Base-by-base conservation (phyloP, 1,139 yeast genomes). In the Candida anutae region DNA sequence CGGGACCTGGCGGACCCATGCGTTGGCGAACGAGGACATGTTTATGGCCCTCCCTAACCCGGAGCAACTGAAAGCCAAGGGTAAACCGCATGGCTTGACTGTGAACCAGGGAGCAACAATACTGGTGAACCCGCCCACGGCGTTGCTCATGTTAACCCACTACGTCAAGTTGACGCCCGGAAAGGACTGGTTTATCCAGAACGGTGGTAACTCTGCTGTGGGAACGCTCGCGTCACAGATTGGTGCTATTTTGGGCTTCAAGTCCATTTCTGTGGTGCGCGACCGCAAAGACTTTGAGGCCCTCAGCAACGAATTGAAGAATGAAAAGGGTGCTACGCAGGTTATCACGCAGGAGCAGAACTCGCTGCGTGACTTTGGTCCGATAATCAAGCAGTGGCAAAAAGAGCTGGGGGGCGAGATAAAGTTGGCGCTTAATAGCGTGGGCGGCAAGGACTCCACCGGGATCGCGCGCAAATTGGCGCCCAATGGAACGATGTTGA, bases 1-100 rank as follows among this genome's bases (percentile, higher is more conserved):
- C 38, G 99, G 98, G 21, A 90, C 98, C 3, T 90, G 99, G 99
- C 72, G 95, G 39, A 75, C 94, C 2, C 90, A 81, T 46, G 81
- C 84, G 6, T 50, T 74, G 34, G 67, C 74, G n/a, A 53, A 50
- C 6, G 67, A 63, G 21, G 49, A 61, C 4, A 61, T 71, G 28
- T 63, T 83, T 47, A 62, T 72, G 37, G 69, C 66, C 45, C 57
- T 85, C 53, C 62, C 65, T 12, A 61, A 53, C 33, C 70, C 71
- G 2, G 32, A 32, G 10, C 63, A 62, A 32, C 51, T 65, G 6
- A 38, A 41, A 26, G 47, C 43, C 5, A 37, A 37, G 14, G 68
- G 68, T 2, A 55, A 55, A 34, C 64, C 61, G 15, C 52, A 57
- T 16, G 63, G 62, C 6, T 55, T 76, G 28, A 52, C 72, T 2